Conservation (phyloP, 2,329 filamentous ascomycete genomes). For the Penicillium sp. region DNA sequence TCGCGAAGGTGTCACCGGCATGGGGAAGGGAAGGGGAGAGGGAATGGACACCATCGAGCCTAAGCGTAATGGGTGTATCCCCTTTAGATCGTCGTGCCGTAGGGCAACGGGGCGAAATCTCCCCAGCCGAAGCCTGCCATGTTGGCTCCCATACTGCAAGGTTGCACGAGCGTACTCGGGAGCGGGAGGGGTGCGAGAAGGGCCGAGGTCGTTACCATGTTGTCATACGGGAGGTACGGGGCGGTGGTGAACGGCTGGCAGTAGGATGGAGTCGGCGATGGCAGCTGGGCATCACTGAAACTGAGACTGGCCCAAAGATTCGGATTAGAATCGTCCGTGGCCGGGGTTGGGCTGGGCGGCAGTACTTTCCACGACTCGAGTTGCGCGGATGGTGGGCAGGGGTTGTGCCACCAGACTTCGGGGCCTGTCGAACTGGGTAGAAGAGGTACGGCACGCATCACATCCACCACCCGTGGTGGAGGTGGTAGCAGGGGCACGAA, state of each 20-base stretch:
- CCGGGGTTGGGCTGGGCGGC: slow-evolving; percentile 76
- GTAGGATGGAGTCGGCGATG: slow-evolving; percentile 77
- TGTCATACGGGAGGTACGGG: slow-evolving; percentile 70
- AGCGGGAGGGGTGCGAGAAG: slow-evolving; percentile 76
- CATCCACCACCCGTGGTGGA: slow-evolving; percentile 83
- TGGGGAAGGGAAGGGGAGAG: slow-evolving; percentile 1
- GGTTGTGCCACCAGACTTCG: slow-evolving; percentile 79
- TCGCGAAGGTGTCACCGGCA: slow-evolving; percentile 8
- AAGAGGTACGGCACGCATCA: slow-evolving; percentile 81
- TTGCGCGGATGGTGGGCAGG: slow-evolving; percentile 65
- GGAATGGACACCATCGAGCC: slow-evolving; percentile 27
- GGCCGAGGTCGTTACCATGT: slow-evolving; percentile 71
- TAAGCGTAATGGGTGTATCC: slow-evolving; percentile 30
- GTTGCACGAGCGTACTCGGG: slow-evolving; percentile 75
- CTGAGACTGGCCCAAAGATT: slow-evolving; percentile 78
- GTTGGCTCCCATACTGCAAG: slow-evolving; percentile 74
- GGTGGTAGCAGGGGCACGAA: slow-evolving; percentile 84
- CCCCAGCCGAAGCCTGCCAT: slow-evolving; percentile 78
- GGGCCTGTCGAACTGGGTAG: slow-evolving; percentile 77
- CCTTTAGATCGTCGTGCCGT: slow-evolving; percentile 71
- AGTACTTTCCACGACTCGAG: slow-evolving; percentile 90
- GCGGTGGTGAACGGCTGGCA: slow-evolving; percentile 75
- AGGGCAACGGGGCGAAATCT: slow-evolving; percentile 68
- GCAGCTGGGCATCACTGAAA: slow-evolving; percentile 70
- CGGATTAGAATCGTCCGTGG: slow-evolving; percentile 70